Percentiles rank a stretch among this genome's conserved stretches.
Conservation (phyloP, 2,329 filamentous ascomycete genomes). For the Lachnellula willkommii region DNA sequence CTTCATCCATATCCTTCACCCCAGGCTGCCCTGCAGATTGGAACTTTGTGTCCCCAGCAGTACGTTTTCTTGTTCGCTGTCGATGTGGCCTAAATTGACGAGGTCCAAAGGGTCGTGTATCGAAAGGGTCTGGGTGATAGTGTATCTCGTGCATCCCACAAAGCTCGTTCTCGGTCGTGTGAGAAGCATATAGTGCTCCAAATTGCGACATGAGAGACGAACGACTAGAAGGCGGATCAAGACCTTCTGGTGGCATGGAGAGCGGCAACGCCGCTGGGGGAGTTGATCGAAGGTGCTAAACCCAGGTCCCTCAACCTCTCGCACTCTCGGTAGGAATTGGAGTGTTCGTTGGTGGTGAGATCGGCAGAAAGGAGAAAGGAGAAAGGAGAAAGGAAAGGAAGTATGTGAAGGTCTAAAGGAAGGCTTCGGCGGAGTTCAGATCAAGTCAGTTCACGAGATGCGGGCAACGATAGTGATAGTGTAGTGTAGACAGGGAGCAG, state of each 20-base stretch:
- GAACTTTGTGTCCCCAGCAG: slow-evolving; percentile 13
- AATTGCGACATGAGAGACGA: not conserved
- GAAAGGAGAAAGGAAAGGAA: too few relatives aligned
- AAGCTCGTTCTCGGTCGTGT: slow-evolving; percentile 4
- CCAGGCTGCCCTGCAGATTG: slow-evolving; percentile 7
- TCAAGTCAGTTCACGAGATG: too few relatives aligned
- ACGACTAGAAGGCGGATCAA: not conserved
- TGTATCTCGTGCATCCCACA: slow-evolving; percentile 23
- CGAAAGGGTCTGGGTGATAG: slow-evolving; percentile 9
- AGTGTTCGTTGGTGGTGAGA: too few relatives aligned
- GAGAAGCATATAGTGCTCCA: slow-evolving; percentile 9
- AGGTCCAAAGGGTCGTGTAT: slow-evolving; percentile 17
- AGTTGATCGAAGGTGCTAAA: too few relatives aligned
- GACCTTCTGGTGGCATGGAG: not conserved
- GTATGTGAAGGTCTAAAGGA: too few relatives aligned
- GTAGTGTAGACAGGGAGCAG: too few relatives aligned
- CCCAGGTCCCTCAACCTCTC: too few relatives aligned
- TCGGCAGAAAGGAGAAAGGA: too few relatives aligned
- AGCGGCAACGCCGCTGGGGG: too few relatives aligned
- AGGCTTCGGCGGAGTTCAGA: too few relatives aligned
- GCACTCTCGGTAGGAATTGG: too few relatives aligned
- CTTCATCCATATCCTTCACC: slow-evolving; percentile 15
- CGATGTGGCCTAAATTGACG: slow-evolving; percentile 24
- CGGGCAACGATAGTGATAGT: too few relatives aligned
- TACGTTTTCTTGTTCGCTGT: slow-evolving; percentile 19